Evolutionary conservation across 345 rosid species (phyloP), one percentile per base, ranked within the genome.

Genomic region (Cardamine occulta): DNA sequence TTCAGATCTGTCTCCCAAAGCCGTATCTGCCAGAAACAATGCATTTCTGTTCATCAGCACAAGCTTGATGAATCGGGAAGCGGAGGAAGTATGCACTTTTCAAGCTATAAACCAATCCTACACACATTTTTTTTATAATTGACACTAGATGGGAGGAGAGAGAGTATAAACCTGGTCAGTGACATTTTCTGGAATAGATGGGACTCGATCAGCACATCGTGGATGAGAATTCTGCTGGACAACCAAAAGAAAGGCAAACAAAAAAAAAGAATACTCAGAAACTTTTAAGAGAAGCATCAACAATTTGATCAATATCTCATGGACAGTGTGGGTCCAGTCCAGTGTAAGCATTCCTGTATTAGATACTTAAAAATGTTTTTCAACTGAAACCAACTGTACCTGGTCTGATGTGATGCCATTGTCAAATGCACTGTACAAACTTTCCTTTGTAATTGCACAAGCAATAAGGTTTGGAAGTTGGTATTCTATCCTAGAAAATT

Each of bases 391-490:
- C 12, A 34, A 54, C 23, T 73, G 48, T 68, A 86, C 99, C 89
- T 95, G 99, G 8, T 92, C 99, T 40, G 89, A 80, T 6, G 92
- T 81, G 79, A 95, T 95, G 73, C 97, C 99, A 84, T 95, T 90
- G 70, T 90, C 93, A 81, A 90, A 95, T 63, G 97, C 99, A 75
- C 40, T 81, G 74, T 87, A 88, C 88, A 92, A 84, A 72, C 93
- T 92, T 77, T 94, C 97, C 81, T 90, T 91, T 62, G 98, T 89
- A 67, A 94, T 89, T 76, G 96, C 96, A 48, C 84, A 85, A 44
- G 93, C 97, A 47, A 91, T 86, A 53, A 94, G 98, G 80, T 94
- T 94, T 45, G 98, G 98, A 62, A 91, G 96, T 80, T 90, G 96
- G 84, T 91, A 94, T 64, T 94, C 97, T 70, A 94, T 78, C 89